Percentiles rank a stretch among this genome's conserved stretches.
Conservation (phyloP, 768 basidiomycete genomes). For the Sporobolomyces pararoseus region DNA sequence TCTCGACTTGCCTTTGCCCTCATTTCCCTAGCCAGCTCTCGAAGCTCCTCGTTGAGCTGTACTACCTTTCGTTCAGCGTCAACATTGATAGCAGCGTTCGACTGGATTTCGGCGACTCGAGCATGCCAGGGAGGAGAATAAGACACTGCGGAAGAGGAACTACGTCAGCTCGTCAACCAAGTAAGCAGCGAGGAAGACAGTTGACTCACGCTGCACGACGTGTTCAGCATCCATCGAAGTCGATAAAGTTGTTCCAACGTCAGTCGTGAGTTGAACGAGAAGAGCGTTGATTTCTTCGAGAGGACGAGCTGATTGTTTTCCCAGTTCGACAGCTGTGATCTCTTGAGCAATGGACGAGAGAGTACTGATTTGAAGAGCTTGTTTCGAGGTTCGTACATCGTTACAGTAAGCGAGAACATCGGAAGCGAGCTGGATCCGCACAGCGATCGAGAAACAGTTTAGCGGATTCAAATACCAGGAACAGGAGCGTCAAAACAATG, state of each 20-base stretch:
- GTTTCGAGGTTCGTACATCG: constrained; percentile 72
- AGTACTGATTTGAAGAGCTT: constrained; percentile 68
- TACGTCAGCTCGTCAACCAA: neutral
- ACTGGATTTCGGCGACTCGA: constrained; percentile 76
- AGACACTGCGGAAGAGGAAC: constrained; percentile 42
- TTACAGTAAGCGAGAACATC: constrained; percentile 57
- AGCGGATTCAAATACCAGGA: neutral
- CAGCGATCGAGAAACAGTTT: too few relatives aligned
- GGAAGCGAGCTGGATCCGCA: constrained; percentile 30
- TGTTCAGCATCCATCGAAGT: constrained; percentile 70
- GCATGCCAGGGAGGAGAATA: constrained; percentile 79
- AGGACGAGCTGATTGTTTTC: constrained; percentile 46
- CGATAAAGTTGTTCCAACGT: constrained; percentile 67
- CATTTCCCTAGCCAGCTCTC: constrained; percentile 75
- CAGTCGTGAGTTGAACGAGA: constrained; percentile 65
- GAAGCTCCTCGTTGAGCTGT: constrained; percentile 83
- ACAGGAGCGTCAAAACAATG: neutral
- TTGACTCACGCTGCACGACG: constrained; percentile 71
- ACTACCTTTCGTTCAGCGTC: constrained; percentile 86
- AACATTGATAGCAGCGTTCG: constrained; percentile 74
- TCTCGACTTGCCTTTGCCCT: constrained; percentile 58
- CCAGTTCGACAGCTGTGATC: constrained; percentile 61
- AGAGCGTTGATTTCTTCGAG: constrained; percentile 49
- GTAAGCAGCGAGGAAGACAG: neutral
- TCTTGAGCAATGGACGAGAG: constrained; percentile 70